Evolutionary conservation across 1,284 basidiomycete species (phyloP), one percentile per base, ranked within the genome.

Genomic region (Ceratobasidium theobromae): DNA sequence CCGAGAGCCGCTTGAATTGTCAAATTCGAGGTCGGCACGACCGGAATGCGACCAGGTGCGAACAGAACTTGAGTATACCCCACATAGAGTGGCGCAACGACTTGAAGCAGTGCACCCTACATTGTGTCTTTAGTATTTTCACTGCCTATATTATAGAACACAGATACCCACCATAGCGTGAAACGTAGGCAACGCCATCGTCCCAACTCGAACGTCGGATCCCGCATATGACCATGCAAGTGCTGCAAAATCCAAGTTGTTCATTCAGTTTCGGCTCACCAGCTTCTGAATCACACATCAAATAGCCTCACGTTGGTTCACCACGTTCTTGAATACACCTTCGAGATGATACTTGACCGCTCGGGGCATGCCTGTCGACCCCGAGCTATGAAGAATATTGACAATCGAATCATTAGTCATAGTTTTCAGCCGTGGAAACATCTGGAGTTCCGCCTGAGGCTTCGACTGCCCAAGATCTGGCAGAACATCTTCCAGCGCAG

Each of bases 21-120:
- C 23, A 46, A 33, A 8, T 70, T 40, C 14, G 69, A 54, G 16
- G 69, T 58, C 3, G 69, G 69, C 4, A 68, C 32, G 6, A 30
- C 45, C 16, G 67, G 60, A 21, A 35, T 23, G 3, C 18, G 18
- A 30, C 40, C 30, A 16, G 69, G 69, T 18, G 57, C 40, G 54
- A 68, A 70, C 18, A 68, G 25, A 33, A 52, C 49, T 16, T 28
- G 49, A 18, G 30, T 32, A 18, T 52, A 52, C 6, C 49, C 49
- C 9, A 21, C 30, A n/a, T 30, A 52, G 14, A 52, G 25, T 11
- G 49, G 49, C 27, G 14, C 14, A 14, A 52, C 16, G 16, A 28
- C 25, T 52, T 52, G 49, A 28, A 52, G 28, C 3, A 52, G 18
- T n/a, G 18, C 18, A 6, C 43, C 43, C 43, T 45, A 45, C 18